Conservation (phyloP, 257 asterid genomes). For the Catharanthus roseus region DNA sequence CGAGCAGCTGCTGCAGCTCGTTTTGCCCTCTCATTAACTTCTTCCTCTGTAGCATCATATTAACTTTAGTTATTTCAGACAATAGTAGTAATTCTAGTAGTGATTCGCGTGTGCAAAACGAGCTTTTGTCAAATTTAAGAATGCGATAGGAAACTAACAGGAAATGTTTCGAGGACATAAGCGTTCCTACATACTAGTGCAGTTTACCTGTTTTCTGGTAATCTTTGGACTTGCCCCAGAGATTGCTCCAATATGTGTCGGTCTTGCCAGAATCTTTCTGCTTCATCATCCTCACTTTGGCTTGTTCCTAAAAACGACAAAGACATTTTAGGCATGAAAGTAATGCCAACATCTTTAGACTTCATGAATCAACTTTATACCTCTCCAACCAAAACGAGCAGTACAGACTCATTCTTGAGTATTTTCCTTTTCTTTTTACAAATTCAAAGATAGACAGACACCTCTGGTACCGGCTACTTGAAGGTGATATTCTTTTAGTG, state of each 20-base stretch:
- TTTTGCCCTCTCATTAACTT: slow-evolving; percentile 59
- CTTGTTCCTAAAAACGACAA: slow-evolving; percentile 53
- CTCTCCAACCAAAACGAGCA: neutral
- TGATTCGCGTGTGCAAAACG: neutral
- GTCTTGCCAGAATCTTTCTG: slow-evolving; percentile 60
- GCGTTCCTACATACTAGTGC: neutral
- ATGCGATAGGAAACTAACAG: neutral
- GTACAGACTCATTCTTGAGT: neutral
- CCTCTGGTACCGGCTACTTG: neutral
- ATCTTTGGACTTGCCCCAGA: slow-evolving; percentile 65
- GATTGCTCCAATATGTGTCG: slow-evolving; percentile 62
- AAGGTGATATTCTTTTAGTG: neutral
- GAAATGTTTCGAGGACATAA: neutral
- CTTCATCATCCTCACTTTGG: slow-evolving; percentile 65
- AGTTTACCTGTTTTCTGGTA: slow-evolving; percentile 41
- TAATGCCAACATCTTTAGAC: neutral
- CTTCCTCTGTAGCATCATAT: slow-evolving; percentile 52
- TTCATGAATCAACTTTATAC: neutral
- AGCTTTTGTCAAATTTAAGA: neutral
- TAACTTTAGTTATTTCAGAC: neutral
- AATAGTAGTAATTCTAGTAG: no score
- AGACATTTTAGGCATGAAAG: neutral
- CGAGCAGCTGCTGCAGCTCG: slow-evolving; percentile 96
- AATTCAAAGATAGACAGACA: neutral
- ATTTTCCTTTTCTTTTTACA: neutral